Evolutionary conservation across 352 stramenopile species (phyloP), one percentile per base, ranked within the genome.

Genomic region (Lagenidium sp.): DNA sequence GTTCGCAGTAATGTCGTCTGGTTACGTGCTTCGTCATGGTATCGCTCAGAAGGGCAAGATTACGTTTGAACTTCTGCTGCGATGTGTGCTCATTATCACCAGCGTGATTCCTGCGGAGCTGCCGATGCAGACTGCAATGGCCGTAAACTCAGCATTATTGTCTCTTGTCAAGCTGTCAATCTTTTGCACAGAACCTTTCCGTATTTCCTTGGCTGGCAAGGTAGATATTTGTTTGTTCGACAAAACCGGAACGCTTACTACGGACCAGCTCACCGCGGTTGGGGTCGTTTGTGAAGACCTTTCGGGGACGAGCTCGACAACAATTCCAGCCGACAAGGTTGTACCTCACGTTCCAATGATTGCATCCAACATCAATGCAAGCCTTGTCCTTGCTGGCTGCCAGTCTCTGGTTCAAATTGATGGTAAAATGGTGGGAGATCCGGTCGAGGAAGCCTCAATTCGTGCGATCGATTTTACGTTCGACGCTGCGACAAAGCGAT

Each of bases 51-150:
- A 94, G 55, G 70, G 77, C 18, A 95, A 97, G 42, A 97, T 94
- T 55, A 90, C 86, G 36, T 99, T 97, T 50, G 95, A 98, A 50
- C 72, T 99, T 11, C 52, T 97, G 15, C 71, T 99, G 18, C 95
- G 98, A 46, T 98, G 96, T 51, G 92, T 99, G 31, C 92, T 99
- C 28, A 99, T 99, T 49, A 95, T 99, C 51, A 99, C 97, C 15
- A 97, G 82, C 40, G 96, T 99, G 3, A 97, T 99, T 36, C 97
- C 97, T 5, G 95, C 95, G 4, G 96, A 99, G 56, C 71, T 99
- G 24, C 97, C 97, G 3, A 98, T 99, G 94, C 94, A 99, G 61
- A 89, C 98, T 15, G 82, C 79, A 22, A 90, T 99, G 66, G 95
- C 95, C 2, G 96, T 99, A 22, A 99, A 98, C 56, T 97, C 91